Evolutionary conservation across 208 protist genomes (phyloP).

Genomic region (Strigomonas galati): DNA sequence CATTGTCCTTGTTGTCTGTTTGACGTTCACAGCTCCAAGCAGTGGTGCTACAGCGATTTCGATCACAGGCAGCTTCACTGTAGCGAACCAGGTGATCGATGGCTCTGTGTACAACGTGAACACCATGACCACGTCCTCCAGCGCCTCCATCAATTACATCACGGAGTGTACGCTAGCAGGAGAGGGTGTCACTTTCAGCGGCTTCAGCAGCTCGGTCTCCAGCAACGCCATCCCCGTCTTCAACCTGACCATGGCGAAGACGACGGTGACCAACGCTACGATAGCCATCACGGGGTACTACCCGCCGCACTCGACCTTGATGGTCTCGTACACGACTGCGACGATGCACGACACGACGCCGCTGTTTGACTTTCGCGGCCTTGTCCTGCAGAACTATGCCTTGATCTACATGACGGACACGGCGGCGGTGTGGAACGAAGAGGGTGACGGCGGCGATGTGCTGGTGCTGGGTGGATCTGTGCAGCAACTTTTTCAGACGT

Average conservation of each 20-base stretch:
- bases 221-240: no score
- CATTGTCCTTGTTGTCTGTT: no score
- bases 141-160: no score
- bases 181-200: no score
- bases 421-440: neutral
- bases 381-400: neutral
- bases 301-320: neutral
- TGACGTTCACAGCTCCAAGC: no score
- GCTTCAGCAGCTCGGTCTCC: no score
- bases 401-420: slow-evolving; percentile 1
- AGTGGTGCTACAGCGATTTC: no score
- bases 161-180: no score
- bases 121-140: no score
- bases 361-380: neutral
- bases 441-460: neutral
- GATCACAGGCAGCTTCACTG: no score
- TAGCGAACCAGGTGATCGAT: no score
- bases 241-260: neutral
- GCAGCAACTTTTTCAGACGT: neutral
- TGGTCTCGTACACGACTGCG: neutral
- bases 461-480: neutral
- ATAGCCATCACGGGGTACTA: neutral
- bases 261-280: neutral
- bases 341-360: neutral
- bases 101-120: no score